A percentile compares a stretch with the other conserved stretches of the same genome.
Evolutionary conservation across 768 basidiomycete species (phyloP).

Genomic region (Lyophyllum decastes): DNA sequence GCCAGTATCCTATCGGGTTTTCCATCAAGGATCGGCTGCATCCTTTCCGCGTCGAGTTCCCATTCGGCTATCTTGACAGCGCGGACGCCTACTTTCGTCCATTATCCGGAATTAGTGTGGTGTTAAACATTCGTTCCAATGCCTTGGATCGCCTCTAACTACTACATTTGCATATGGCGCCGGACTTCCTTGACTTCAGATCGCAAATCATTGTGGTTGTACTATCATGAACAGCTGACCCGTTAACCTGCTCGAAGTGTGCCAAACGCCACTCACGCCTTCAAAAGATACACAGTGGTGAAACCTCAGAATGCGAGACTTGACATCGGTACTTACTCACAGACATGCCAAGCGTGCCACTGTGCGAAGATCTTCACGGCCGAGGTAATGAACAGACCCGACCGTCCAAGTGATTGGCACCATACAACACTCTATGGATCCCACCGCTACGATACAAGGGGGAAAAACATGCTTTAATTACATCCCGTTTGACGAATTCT

Average conservation of each 20-base stretch:
- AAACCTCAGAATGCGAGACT: background rate
- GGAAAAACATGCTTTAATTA: background rate
- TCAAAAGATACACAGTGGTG: background rate
- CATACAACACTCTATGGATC: background rate
- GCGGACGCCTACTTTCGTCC: background rate
- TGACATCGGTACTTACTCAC: background rate
- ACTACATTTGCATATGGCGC: background rate
- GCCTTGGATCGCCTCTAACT: background rate
- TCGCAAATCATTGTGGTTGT: background rate
- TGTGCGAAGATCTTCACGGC: background rate
- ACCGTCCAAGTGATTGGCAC: background rate
- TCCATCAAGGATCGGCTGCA: background rate
- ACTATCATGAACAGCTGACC: background rate
- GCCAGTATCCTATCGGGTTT: background rate
- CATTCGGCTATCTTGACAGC: background rate
- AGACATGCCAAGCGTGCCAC: background rate
- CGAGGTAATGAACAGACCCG: background rate
- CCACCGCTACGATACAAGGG: background rate
- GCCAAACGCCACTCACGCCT: background rate
- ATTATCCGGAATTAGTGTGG: background rate
- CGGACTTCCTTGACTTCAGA: background rate
- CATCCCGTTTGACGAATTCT: background rate
- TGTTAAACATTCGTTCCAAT: background rate
- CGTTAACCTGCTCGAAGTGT: background rate
- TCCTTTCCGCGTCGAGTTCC: background rate